These are phyloP conservation scores for Candolleomyces aberdarensis DNA, from an alignment of 768 basidiomycete species.

Conservation along the genomic window DNA sequence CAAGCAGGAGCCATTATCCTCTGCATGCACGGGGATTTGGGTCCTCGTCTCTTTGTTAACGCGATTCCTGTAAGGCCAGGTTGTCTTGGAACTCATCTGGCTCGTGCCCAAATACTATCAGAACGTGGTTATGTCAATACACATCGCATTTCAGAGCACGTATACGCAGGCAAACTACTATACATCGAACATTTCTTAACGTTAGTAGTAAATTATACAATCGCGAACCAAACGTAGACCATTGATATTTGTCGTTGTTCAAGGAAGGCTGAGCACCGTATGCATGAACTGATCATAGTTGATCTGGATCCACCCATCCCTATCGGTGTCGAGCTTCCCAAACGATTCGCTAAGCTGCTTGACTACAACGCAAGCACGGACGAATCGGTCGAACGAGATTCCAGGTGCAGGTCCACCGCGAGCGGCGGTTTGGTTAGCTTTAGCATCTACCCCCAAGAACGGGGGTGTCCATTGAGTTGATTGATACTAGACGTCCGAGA, in stretches of 20 bases:
- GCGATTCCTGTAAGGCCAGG: no score
- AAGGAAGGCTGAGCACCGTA: constrained; percentile 61
- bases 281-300: constrained; percentile 73
- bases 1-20: constrained; percentile 91
- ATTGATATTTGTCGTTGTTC: constrained; percentile 18
- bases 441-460: constrained; percentile 46
- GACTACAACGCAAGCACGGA: constrained; percentile 79
- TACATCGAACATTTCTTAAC: not conserved
- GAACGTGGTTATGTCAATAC: no score
- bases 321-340: constrained; percentile 59
- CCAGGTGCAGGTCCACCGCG: constrained; percentile 41
- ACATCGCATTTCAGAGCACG: no score
- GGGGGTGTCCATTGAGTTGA: constrained; percentile 29
- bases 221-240: not conserved
- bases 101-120: no score
- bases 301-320: constrained; percentile 71
- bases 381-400: constrained; percentile 84
- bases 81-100: no score
- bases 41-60: constrained; percentile 39
- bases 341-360: constrained; percentile 77
- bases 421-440: constrained; percentile 45
- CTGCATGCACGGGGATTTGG: constrained; percentile 84
- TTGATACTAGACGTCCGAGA: not conserved
- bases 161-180: no score
- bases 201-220: not conserved